A percentile compares a stretch with the other conserved stretches of the same genome.
These are phyloP conservation scores for Gynandropsis gynandra DNA, from an alignment of 345 rosid species.

Conservation along the genomic window DNA sequence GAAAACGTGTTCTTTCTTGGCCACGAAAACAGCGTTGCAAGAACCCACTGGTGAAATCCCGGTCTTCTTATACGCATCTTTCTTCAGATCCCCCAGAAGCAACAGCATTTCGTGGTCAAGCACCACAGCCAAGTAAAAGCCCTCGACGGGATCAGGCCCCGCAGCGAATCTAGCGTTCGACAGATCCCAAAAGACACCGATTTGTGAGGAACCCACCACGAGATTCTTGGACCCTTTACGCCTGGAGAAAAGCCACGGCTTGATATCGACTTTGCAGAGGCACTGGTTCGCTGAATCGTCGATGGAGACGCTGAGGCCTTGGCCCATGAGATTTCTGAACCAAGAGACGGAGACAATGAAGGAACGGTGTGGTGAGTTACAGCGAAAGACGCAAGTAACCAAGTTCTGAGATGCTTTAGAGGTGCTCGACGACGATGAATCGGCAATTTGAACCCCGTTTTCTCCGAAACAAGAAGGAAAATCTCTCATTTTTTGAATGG, in stretches of 20 bases:
- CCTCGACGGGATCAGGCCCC: constrained; percentile 57
- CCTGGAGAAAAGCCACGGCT: constrained; percentile 64
- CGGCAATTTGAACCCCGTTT: constrained; percentile 71
- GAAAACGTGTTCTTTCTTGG: constrained; percentile 84
- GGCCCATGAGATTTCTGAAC: constrained; percentile 69
- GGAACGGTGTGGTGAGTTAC: constrained; percentile 34
- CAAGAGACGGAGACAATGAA: constrained; percentile 52
- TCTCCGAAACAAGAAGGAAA: constrained; percentile 82
- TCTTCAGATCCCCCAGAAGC: constrained; percentile 64
- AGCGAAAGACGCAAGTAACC: constrained; percentile 57
- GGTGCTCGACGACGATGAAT: constrained; percentile 33
- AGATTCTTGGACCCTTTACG: constrained; percentile 56
- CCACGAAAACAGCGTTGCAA: constrained; percentile 47
- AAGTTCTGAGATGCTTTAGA: constrained; percentile 49
- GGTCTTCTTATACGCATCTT: constrained; percentile 58
- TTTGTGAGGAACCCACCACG: constrained; percentile 35
- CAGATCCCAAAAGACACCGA: constrained; percentile 55
- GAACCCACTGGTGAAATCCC: constrained; percentile 52
- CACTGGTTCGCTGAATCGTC: constrained; percentile 46
- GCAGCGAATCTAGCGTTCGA: constrained; percentile 52
- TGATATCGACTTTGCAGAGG: constrained; percentile 58
- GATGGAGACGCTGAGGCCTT: constrained; percentile 47
- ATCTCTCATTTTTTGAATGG: constrained; percentile 54
- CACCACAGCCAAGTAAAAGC: constrained; percentile 56
- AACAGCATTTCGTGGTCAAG: constrained; percentile 66